Conservation (phyloP, 257 asterid species). For the Anisodus tanguticus region DNA sequence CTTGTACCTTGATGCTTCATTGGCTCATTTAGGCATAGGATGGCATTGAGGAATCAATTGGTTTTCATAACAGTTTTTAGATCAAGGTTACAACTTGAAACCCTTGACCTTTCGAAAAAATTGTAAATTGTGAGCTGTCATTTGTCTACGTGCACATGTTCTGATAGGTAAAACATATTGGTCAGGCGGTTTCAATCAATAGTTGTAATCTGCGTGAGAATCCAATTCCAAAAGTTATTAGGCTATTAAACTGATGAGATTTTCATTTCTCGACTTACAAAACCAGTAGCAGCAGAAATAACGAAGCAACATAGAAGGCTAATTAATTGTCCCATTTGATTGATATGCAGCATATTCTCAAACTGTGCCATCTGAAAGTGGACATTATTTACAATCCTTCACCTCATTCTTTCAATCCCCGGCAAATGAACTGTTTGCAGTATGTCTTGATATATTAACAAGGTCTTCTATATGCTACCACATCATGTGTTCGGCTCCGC, state of each 20-base stretch:
- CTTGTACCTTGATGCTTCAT: background rate
- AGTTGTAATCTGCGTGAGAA: background rate
- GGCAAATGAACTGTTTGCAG: background rate
- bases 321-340: background rate
- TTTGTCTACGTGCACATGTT: background rate
- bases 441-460: conserved; percentile 7
- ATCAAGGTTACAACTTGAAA: background rate
- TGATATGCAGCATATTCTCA: conserved; percentile 5
- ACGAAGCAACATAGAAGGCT: background rate
- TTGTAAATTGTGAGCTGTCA: background rate
- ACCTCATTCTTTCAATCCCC: conserved; percentile 1
- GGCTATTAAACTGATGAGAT: background rate
- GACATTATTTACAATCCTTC: background rate
- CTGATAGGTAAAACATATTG: background rate
- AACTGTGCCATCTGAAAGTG: background rate
- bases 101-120: background rate
- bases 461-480: background rate
- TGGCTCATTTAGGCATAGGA: background rate
- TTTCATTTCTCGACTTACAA: background rate
- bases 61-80: background rate
- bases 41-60: background rate
- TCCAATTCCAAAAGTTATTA: background rate
- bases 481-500: conserved; percentile 8
- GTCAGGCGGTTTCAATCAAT: background rate
- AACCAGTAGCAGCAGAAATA: background rate